Conservation (phyloP, 352 stramenopile genomes). For the Plasmopara halstedii region DNA sequence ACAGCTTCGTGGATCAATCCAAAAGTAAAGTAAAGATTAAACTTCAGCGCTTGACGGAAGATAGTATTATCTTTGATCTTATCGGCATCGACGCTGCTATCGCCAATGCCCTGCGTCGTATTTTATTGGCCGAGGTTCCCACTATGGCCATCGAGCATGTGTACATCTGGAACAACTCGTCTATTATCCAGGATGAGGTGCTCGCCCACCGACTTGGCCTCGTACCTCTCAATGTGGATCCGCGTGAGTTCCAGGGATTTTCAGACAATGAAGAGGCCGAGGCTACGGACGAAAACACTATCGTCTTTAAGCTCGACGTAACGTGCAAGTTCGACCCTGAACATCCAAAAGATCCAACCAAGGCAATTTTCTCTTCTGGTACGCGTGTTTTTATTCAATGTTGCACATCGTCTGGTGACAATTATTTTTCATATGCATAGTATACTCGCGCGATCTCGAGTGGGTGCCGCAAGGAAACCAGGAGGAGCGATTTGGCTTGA, state of each 20-base stretch:
- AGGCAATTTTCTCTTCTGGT: constrained; percentile 60
- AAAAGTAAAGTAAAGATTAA: constrained; percentile 83
- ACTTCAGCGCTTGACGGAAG: constrained; percentile 73
- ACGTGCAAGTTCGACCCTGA: constrained; percentile 75
- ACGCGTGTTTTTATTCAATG: constrained; percentile 6
- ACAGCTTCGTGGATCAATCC: constrained; percentile 74
- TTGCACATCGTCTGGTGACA: not conserved
- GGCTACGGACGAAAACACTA: constrained; percentile 92
- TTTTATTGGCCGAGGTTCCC: constrained; percentile 87
- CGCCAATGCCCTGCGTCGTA: constrained; percentile 87
- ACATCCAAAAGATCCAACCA: constrained; percentile 56
- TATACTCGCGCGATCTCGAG: constrained; percentile 93
- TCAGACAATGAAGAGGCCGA: constrained; percentile 84
- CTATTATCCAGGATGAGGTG: constrained; percentile 91
- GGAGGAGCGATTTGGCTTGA: constrained; percentile 80
- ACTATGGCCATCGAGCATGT: constrained; percentile 93
- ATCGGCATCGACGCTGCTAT: constrained; percentile 89
- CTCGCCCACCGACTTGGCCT: constrained; percentile 86
- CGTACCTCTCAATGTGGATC: constrained; percentile 77
- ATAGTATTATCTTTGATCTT: constrained; percentile 90
- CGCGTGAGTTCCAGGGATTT: constrained; percentile 81
- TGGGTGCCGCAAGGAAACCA: constrained; percentile 96
- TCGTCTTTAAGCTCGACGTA: constrained; percentile 94
- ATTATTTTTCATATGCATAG: constrained; percentile 15
- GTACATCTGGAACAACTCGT: constrained; percentile 93